Percentiles rank a stretch among this genome's conserved stretches.
These are phyloP conservation scores for Pyrenophora tritici-repentis DNA, from an alignment of 2,329 filamentous ascomycete genomes.

Conservation along the genomic window DNA sequence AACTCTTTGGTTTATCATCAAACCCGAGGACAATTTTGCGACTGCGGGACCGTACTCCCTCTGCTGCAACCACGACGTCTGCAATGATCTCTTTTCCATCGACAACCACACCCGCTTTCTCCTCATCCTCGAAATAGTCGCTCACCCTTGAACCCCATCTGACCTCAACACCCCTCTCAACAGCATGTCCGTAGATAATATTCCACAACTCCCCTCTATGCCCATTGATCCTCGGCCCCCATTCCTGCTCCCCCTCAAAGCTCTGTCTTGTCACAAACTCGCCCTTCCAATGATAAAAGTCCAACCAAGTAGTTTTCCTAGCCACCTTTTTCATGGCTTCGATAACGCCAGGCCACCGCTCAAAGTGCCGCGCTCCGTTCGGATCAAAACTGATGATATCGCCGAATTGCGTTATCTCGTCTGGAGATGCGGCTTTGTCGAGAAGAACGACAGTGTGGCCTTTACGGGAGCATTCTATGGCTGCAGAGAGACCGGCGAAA, in stretches of 20 bases:
- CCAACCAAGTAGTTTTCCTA: conserved; percentile 61
- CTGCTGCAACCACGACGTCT: conserved; percentile 58
- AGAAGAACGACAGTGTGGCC: conserved; percentile 63
- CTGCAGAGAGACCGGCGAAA: conserved; percentile 66
- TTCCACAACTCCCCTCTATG: conserved; percentile 65
- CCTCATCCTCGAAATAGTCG: conserved; percentile 61
- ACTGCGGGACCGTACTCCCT: conserved; percentile 59
- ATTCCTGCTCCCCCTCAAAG: conserved; percentile 41
- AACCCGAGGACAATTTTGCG: conserved; percentile 59
- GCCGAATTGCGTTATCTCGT: conserved; percentile 61
- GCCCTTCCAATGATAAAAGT: conserved; percentile 64
- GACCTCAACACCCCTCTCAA: conserved; percentile 59
- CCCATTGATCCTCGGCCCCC: conserved; percentile 63
- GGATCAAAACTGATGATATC: conserved; percentile 67
- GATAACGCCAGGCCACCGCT: conserved; percentile 55
- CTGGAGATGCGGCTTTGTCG: conserved; percentile 55
- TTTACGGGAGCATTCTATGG: conserved; percentile 66
- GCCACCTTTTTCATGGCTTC: conserved; percentile 56
- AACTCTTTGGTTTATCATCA: conserved; percentile 57
- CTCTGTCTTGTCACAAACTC: conserved; percentile 65
- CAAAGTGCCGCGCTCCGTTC: conserved; percentile 64
- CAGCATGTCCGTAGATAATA: conserved; percentile 62
- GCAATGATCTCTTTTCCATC: conserved; percentile 52
- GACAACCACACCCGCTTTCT: conserved; percentile 58
- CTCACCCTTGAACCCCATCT: conserved; percentile 57